Evolutionary conservation across 2,329 filamentous ascomycete genomes (phyloP).

Genomic region (Cyphellophora attinorum): DNA sequence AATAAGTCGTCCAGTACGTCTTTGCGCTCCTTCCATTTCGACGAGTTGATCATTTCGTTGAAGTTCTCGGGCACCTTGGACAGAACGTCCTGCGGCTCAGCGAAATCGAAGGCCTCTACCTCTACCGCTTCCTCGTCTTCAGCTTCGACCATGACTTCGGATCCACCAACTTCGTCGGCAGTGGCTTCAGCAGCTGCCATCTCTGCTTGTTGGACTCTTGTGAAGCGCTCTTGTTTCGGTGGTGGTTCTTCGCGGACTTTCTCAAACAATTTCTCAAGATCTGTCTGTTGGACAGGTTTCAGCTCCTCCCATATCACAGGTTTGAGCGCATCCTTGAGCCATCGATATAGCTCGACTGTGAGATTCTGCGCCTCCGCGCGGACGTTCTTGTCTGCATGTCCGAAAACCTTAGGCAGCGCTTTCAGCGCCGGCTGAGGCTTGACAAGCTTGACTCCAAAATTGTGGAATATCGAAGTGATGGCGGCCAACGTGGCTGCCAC

Average conservation of each 20-base stretch:
- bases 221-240: constrained; percentile 81
- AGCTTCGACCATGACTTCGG: constrained; percentile 44
- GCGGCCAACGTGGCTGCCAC: constrained; percentile 66
- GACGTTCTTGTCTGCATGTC: constrained; percentile 96
- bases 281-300: constrained; percentile 89
- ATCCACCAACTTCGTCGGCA: constrained; percentile 46
- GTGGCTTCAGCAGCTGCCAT: constrained; percentile 59
- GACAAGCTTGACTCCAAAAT: constrained; percentile 86
- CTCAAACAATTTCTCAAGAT: constrained; percentile 89
- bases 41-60: constrained; percentile 70
- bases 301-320: constrained; percentile 93
- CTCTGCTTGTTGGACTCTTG: constrained; percentile 81
- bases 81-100: constrained; percentile 78
- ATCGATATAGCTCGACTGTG: constrained; percentile 89
- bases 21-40: constrained; percentile 98
- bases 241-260: constrained; percentile 77
- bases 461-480: constrained; percentile 77
- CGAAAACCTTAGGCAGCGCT: constrained; percentile 77
- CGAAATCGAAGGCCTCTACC: constrained; percentile 68
- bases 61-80: constrained; percentile 75
- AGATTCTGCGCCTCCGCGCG: constrained; percentile 86
- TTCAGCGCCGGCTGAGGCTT: constrained; percentile 92
- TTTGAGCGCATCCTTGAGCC: constrained; percentile 96
- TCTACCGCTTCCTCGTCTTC: constrained; percentile 56
- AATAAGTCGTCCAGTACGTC: constrained; percentile 80